phyloP scores from a whole-genome alignment of 768 basidiomycete species.

The Pulveroboletus sp. region DNA sequence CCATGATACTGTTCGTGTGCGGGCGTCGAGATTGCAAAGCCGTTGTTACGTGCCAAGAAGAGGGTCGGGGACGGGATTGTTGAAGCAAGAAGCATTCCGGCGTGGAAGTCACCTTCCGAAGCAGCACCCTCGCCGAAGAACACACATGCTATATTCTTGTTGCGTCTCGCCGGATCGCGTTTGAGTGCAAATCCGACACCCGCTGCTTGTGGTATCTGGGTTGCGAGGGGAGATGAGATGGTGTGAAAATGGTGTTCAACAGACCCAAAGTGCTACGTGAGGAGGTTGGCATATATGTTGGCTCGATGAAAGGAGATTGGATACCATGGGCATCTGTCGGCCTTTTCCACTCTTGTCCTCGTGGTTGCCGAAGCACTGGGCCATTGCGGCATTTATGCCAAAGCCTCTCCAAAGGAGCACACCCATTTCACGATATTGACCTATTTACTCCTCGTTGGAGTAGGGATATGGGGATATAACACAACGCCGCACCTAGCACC shows the following conservation, averaged over 20 bases:
- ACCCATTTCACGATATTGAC: constrained; percentile 91
- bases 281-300: neutral
- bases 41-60: constrained; percentile 78
- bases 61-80: constrained; percentile 70
- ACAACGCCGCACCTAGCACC: constrained; percentile 56
- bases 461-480: neutral
- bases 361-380: constrained; percentile 85
- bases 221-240: constrained; percentile 89
- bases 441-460: constrained; percentile 32
- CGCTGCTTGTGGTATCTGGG: constrained; percentile 93
- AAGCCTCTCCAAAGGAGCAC: constrained; percentile 88
- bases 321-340: constrained; percentile 89
- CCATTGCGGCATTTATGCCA: constrained; percentile 75
- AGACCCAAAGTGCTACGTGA: constrained; percentile 76
- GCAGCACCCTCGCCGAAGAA: constrained; percentile 95
- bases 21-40: constrained; percentile 94
- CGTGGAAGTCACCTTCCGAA: constrained; percentile 94
- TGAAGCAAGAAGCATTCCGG: constrained; percentile 77
- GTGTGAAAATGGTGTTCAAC: constrained; percentile 83
- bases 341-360: constrained; percentile 81
- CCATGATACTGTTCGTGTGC: constrained; percentile 85
- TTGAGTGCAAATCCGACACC: constrained; percentile 88
- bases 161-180: constrained; percentile 63
- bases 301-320: constrained; percentile 10
- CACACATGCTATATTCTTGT: constrained; percentile 75